Percentiles rank a stretch among this genome's conserved stretches.
phyloP scores from a whole-genome alignment of 2,329 filamentous ascomycete genomes.

The Aureobasidium melanogenum region DNA sequence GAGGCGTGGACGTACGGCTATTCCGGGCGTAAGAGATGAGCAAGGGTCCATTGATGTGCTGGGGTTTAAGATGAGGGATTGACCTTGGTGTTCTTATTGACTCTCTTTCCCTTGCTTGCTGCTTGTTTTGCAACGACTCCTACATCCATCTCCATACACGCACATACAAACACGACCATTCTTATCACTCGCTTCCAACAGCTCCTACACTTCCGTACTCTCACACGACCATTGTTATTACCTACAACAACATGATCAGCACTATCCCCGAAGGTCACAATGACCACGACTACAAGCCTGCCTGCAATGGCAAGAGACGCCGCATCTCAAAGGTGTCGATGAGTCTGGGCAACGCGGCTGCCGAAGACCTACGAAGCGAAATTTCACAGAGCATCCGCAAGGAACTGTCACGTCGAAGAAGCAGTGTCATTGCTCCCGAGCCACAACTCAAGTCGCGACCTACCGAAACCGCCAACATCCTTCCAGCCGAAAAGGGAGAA shows the following conservation, averaged over 20 bases:
- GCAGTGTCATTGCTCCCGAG: conserved; percentile 6
- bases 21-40: background rate
- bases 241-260: background rate
- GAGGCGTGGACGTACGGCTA: background rate
- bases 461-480: background rate
- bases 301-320: background rate
- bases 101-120: background rate
- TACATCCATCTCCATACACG: too few species aligned
- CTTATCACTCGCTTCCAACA: too few species aligned
- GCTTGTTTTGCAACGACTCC: background rate
- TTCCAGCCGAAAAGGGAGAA: background rate
- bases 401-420: conserved; percentile 4
- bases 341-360: background rate
- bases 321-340: conserved; percentile 9
- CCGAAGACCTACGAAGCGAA: conserved; percentile 1
- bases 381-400: conserved; percentile 7
- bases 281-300: conserved; percentile 2
- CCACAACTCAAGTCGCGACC: background rate
- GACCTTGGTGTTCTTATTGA: background rate
- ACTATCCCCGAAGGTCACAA: background rate
- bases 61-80: background rate
- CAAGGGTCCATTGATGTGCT: background rate
- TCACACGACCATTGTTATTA: background rate
- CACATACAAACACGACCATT: background rate
- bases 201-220: background rate